Percentiles rank a stretch among this genome's conserved stretches.
phyloP scores from a whole-genome alignment of 208 protist genomes.

The Wallacemonas sp. region DNA sequence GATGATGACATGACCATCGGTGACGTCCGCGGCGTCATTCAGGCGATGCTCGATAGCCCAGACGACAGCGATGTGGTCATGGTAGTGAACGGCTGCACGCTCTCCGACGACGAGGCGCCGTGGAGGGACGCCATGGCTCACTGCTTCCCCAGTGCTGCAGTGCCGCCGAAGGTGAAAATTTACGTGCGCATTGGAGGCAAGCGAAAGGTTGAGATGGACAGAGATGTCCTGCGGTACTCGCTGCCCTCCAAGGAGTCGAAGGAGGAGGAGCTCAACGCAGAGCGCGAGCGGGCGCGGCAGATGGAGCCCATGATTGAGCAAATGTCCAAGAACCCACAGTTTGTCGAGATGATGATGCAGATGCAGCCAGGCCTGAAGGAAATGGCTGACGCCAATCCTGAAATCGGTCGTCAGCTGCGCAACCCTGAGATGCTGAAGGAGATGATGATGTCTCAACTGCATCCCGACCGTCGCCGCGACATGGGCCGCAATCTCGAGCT shows the following conservation, averaged over 20 bases:
- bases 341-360: constrained; percentile 55
- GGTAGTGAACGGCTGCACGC: constrained; percentile 53
- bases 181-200: constrained; percentile 53
- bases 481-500: constrained; percentile 55
- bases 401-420: constrained; percentile 47
- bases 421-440: constrained; percentile 77
- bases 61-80: constrained; percentile 36
- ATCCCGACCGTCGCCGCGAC: constrained; percentile 61
- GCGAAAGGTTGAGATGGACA: constrained; percentile 27
- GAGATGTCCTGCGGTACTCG: constrained; percentile 49
- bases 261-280: constrained; percentile 29
- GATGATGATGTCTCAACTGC: constrained; percentile 66
- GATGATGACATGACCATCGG: constrained; percentile 75
- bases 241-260: constrained; percentile 31
- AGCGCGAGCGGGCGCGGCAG: constrained; percentile 38
- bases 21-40: constrained; percentile 67
- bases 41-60: constrained; percentile 52
- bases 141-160: constrained; percentile 14
- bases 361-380: constrained; percentile 46
- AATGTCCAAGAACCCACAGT: constrained; percentile 52
- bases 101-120: constrained; percentile 41
- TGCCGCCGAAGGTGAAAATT: constrained; percentile 44
- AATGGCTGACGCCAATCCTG: constrained; percentile 54
- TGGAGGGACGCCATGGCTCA: constrained; percentile 38
- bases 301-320: constrained; percentile 81